phyloP scores from a whole-genome alignment of 306 rosid genomes.

The Fagus crenata region DNA sequence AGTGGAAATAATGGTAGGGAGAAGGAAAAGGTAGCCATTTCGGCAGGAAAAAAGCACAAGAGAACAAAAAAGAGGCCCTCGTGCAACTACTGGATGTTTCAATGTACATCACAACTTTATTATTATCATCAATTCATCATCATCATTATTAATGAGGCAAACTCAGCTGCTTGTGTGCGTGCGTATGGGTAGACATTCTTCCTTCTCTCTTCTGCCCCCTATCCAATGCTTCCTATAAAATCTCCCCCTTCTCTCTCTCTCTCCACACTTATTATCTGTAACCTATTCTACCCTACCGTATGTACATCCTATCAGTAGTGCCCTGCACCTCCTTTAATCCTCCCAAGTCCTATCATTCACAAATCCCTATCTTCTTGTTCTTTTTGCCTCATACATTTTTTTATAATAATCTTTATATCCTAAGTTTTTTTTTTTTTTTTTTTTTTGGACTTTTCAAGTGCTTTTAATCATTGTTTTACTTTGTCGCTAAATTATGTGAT shows the following conservation, averaged over 20 bases:
- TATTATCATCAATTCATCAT: conserved; percentile 2
- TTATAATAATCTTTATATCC: background rate
- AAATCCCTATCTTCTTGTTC: conserved; percentile 33
- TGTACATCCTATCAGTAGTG: conserved; percentile 24
- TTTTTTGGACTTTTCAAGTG: conserved; percentile 13
- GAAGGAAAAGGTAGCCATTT: conserved; percentile 33
- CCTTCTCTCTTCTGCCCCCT: conserved; percentile 29
- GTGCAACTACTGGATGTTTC: conserved; percentile 70
- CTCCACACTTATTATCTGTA: conserved; percentile 27
- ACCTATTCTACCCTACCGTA: conserved; percentile 24
- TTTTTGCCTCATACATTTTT: conserved; percentile 12
- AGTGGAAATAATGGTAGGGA: conserved; percentile 34
- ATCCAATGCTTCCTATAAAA: background rate
- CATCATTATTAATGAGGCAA: conserved; percentile 18
- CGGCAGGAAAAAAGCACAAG: conserved; percentile 44
- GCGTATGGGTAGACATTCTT: conserved; percentile 66
- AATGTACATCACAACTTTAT: conserved; percentile 52
- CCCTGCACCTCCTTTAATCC: conserved; percentile 29
- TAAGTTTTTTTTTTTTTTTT: too few relatives aligned
- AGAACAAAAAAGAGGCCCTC: conserved; percentile 91
- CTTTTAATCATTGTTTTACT: conserved; percentile 31
- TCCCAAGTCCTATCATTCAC: conserved; percentile 18
- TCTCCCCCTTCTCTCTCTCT: conserved; percentile 30
- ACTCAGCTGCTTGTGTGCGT: conserved; percentile 36
- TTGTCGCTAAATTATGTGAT: conserved; percentile 48